Conservation (phyloP, 176 grass and related monocot genomes). For the Musa troglodytarum region DNA sequence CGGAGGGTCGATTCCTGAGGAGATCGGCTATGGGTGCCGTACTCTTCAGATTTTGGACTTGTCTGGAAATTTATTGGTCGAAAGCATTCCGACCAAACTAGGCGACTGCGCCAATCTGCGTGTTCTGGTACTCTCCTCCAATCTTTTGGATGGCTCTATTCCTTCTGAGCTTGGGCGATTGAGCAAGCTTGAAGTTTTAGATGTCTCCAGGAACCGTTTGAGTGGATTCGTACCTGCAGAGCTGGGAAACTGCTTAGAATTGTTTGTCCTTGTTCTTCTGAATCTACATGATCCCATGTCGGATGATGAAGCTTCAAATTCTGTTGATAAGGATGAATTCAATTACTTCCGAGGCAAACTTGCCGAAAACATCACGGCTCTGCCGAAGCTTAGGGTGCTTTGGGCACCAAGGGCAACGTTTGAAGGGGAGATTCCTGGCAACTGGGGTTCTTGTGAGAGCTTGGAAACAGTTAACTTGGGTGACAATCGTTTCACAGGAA, state of each 20-base stretch:
- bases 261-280: slow-evolving; percentile 52
- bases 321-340: slow-evolving; percentile 28
- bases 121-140: slow-evolving; percentile 48
- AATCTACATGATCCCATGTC: slow-evolving; percentile 38
- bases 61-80: slow-evolving; percentile 40
- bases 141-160: slow-evolving; percentile 55
- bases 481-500: slow-evolving; percentile 37
- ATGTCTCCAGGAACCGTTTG: slow-evolving; percentile 62
- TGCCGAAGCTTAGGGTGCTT: slow-evolving; percentile 43
- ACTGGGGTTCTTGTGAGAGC: slow-evolving; percentile 42
- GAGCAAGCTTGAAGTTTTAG: slow-evolving; percentile 52
- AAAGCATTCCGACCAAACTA: slow-evolving; percentile 48
- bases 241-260: slow-evolving; percentile 53
- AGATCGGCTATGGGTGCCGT: slow-evolving; percentile 25
- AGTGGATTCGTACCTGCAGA: slow-evolving; percentile 46
- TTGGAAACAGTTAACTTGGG: slow-evolving; percentile 51
- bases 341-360: slow-evolving; percentile 48
- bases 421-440: slow-evolving; percentile 33
- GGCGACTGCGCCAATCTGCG: slow-evolving; percentile 48
- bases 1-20: slow-evolving; percentile 29
- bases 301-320: slow-evolving; percentile 1
- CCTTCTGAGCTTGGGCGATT: slow-evolving; percentile 53
- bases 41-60: slow-evolving; percentile 40
- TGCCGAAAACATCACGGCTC: slow-evolving; percentile 34
- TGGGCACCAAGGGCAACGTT: slow-evolving; percentile 36